Conservation (phyloP, 768 basidiomycete genomes). For the Hortiboletus flavorubellus region DNA sequence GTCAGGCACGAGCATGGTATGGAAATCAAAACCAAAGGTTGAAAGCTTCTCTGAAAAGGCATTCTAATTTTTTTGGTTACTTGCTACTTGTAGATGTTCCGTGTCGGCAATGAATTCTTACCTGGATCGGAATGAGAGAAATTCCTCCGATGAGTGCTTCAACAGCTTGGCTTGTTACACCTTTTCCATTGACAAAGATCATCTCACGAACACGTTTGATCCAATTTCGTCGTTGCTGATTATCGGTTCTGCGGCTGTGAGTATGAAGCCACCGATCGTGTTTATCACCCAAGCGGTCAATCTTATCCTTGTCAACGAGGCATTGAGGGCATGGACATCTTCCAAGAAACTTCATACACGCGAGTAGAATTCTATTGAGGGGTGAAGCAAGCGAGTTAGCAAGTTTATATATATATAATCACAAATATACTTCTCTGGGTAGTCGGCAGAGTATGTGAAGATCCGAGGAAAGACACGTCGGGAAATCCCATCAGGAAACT, state of each 20-base stretch:
- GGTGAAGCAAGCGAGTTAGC: no score
- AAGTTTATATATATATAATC: no score
- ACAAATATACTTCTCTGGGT: conserved; percentile 32
- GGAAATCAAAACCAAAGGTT: conserved; percentile 23
- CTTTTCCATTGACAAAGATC: neutral
- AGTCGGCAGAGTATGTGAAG: conserved; percentile 30
- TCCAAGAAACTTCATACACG: conserved; percentile 16
- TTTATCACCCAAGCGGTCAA: neutral
- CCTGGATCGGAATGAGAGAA: neutral
- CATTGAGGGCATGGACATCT: conserved; percentile 23
- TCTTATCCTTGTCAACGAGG: neutral
- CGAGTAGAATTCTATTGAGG: conserved; percentile 15
- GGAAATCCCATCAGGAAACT: conserved; percentile 17
- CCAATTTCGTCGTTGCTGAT: neutral
- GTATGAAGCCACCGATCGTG: neutral
- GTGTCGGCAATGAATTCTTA: neutral
- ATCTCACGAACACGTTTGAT: neutral
- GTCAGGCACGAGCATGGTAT: conserved; percentile 27
- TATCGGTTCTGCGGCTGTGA: neutral
- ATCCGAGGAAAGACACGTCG: conserved; percentile 14
- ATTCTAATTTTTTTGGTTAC: conserved; percentile 19
- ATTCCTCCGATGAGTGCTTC: neutral
- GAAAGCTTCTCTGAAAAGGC: conserved; percentile 28
- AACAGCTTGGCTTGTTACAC: neutral
- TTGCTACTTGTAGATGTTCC: no score